Conservation (phyloP, 192 early-diverging fungal genomes). For the Backusella tuberculispora region DNA sequence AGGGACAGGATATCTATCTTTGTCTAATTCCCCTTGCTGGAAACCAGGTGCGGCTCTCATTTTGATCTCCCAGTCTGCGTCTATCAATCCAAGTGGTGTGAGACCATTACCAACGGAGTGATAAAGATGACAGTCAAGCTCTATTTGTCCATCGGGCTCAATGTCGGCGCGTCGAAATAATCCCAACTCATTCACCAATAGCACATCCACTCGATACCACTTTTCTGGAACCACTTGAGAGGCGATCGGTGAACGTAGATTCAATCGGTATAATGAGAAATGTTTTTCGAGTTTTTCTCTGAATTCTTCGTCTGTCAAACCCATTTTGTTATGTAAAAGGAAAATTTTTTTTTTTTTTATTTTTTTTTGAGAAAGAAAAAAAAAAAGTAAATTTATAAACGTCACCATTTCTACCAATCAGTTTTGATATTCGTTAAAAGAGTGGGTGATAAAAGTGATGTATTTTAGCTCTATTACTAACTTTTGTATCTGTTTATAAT, state of each 20-base stretch:
- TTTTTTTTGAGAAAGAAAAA: background rate
- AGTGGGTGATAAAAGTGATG: too few species aligned
- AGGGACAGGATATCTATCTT: background rate
- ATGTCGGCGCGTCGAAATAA: constrained; percentile 33
- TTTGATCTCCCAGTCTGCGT: constrained; percentile 15
- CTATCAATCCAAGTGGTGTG: constrained; percentile 4
- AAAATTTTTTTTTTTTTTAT: too few species aligned
- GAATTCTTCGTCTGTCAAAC: constrained; percentile 38
- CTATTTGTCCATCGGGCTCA: constrained; percentile 27
- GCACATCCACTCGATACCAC: constrained; percentile 39
- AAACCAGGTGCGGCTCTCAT: constrained; percentile 15
- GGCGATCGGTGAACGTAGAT: constrained; percentile 27
- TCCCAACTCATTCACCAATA: constrained; percentile 42
- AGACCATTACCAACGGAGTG: background rate
- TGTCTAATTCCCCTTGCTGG: background rate
- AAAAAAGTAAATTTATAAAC: background rate
- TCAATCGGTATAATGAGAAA: constrained; percentile 36
- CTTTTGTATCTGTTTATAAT: too few species aligned
- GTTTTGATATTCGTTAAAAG: too few species aligned
- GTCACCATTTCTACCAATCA: too few species aligned
- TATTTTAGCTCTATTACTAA: too few species aligned
- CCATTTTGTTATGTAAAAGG: background rate
- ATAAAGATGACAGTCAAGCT: constrained; percentile 26
- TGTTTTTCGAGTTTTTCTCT: constrained; percentile 30
- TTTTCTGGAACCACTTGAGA: constrained; percentile 10